These are phyloP conservation scores for Candida nemodendra DNA, from an alignment of 805 yeast species.

Conservation along the genomic window DNA sequence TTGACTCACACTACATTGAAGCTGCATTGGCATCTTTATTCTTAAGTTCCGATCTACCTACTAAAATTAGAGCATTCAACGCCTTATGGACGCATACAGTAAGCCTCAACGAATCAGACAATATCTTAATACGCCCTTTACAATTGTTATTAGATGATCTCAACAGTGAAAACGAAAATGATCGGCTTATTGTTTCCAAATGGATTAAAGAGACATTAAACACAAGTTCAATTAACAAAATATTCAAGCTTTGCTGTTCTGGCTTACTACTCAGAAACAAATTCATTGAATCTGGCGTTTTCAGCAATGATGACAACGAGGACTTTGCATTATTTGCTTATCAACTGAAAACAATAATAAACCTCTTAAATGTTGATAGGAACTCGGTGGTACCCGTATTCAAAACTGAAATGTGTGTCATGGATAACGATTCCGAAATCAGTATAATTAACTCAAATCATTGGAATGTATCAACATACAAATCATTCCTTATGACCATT, in stretches of 20 bases:
- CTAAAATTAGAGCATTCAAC: slow-evolving; percentile 54
- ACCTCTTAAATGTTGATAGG: slow-evolving; percentile 48
- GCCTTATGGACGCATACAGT: slow-evolving; percentile 73
- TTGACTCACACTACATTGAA: slow-evolving; percentile 58
- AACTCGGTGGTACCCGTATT: slow-evolving; percentile 46
- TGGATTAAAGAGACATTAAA: slow-evolving; percentile 48
- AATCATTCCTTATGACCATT: slow-evolving; percentile 49
- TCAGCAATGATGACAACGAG: slow-evolving; percentile 39
- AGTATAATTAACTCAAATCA: slow-evolving; percentile 40
- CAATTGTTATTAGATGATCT: slow-evolving; percentile 68
- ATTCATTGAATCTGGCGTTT: slow-evolving; percentile 27
- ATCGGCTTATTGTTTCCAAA: slow-evolving; percentile 40
- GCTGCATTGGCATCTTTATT: slow-evolving; percentile 67
- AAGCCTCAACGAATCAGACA: slow-evolving; percentile 46
- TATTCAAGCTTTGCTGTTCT: slow-evolving; percentile 57
- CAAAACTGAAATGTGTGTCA: slow-evolving; percentile 56
- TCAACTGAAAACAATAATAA: slow-evolving; percentile 50
- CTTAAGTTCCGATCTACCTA: slow-evolving; percentile 37
- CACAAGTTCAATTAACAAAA: slow-evolving; percentile 56
- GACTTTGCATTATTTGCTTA: slow-evolving; percentile 67
- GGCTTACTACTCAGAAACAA: slow-evolving; percentile 46
- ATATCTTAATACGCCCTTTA: slow-evolving; percentile 59
- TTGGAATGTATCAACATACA: slow-evolving; percentile 61
- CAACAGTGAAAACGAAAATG: slow-evolving; percentile 40
- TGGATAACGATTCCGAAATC: slow-evolving; percentile 45